Percentiles rank a stretch among this genome's conserved stretches.
Evolutionary conservation across 2,329 filamentous ascomycete species (phyloP).

Genomic region (Podosphaera leucotricha): DNA sequence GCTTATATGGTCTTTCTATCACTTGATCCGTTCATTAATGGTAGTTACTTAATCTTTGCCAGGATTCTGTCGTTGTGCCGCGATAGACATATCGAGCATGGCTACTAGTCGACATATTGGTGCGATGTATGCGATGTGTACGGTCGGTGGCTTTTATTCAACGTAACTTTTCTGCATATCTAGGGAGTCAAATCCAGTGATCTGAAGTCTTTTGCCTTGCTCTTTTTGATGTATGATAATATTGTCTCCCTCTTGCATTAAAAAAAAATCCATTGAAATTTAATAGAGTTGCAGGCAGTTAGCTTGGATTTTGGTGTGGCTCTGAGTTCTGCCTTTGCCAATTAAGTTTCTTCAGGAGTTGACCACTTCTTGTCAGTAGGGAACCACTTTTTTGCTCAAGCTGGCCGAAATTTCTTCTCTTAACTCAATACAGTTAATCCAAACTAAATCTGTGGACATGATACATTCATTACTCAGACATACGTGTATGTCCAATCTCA

Average conservation of each 20-base stretch:
- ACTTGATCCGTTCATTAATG: background rate
- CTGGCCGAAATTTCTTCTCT: no score
- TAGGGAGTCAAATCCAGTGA: background rate
- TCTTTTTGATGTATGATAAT: slow-evolving; percentile 1
- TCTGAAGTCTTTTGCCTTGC: slow-evolving; percentile 1
- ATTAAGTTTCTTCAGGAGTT: no score
- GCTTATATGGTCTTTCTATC: background rate
- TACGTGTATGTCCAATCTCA: no score
- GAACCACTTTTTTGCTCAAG: no score
- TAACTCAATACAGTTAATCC: no score
- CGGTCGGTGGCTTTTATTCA: background rate
- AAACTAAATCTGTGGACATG: no score
- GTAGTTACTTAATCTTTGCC: background rate
- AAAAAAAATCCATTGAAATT: slow-evolving; percentile 1
- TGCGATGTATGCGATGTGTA: background rate
- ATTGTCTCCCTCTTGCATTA: background rate
- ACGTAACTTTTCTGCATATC: background rate
- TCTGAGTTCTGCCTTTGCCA: background rate
- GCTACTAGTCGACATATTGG: slow-evolving; percentile 2
- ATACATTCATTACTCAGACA: no score
- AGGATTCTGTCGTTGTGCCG: background rate
- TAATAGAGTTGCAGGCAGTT: background rate
- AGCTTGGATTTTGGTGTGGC: background rate
- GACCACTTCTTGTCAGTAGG: no score
- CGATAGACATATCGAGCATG: slow-evolving; percentile 2